Conservation (phyloP, 1,284 basidiomycete genomes). For the Taiwanofungus camphoratus region DNA sequence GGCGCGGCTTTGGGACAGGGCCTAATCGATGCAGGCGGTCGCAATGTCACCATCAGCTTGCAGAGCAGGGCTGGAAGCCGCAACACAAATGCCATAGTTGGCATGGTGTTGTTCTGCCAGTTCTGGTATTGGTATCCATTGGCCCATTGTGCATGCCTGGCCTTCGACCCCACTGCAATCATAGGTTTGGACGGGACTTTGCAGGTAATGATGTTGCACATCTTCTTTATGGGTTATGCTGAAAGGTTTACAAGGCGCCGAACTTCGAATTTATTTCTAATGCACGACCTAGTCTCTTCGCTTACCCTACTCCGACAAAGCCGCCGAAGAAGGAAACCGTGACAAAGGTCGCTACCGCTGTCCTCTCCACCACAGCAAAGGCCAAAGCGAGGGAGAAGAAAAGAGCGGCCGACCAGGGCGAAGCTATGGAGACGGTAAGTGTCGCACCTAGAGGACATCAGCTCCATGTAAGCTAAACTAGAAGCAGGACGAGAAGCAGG, state of each 20-base stretch:
- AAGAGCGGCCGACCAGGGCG: constrained; percentile 70
- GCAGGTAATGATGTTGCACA: constrained; percentile 46
- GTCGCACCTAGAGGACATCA: neutral
- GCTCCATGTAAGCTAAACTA: constrained; percentile 6
- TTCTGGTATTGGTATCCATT: constrained; percentile 99
- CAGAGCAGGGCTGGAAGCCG: constrained; percentile 87
- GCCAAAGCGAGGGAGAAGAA: constrained; percentile 89
- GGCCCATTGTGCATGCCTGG: constrained; percentile 87
- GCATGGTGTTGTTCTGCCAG: constrained; percentile 94
- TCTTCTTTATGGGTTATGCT: neutral
- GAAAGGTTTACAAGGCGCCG: constrained; percentile 53
- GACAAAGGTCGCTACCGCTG: constrained; percentile 86
- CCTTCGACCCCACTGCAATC: constrained; percentile 91
- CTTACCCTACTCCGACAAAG: constrained; percentile 80
- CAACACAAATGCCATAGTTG: constrained; percentile 91
- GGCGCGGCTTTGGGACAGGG: constrained; percentile 93
- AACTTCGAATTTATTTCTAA: constrained; percentile 89
- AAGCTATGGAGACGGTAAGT: constrained; percentile 77
- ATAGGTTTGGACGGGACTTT: constrained; percentile 85
- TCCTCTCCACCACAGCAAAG: constrained; percentile 92
- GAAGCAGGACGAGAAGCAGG: constrained; percentile 47
- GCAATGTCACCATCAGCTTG: constrained; percentile 90
- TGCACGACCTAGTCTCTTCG: constrained; percentile 82
- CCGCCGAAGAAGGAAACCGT: constrained; percentile 89
- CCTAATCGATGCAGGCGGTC: constrained; percentile 92